Evolutionary conservation across 306 rosid genomes (phyloP).

Genomic region (Chamaecrista fasciculata): DNA sequence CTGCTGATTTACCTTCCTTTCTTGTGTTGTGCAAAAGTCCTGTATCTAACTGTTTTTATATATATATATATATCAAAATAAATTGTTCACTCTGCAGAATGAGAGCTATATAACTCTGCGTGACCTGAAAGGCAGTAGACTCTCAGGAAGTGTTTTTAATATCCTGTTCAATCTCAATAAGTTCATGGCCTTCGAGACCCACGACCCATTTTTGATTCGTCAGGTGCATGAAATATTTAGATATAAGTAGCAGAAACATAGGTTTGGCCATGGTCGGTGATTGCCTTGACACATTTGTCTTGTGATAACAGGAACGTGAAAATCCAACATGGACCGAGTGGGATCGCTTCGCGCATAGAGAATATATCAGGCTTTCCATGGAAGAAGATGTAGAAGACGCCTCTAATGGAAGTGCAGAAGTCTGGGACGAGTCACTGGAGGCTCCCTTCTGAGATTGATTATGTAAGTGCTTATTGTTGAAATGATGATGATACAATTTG

Average conservation of each 20-base stretch:
- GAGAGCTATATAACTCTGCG: constrained; percentile 71
- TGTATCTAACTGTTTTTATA: background rate
- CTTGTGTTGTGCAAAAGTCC: background rate
- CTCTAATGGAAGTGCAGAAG: constrained; percentile 99
- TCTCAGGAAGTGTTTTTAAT: constrained; percentile 94
- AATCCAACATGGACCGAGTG: constrained; percentile 99
- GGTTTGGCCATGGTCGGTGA: constrained; percentile 31
- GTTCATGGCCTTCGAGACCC: constrained; percentile 99
- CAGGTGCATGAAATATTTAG: constrained; percentile 59
- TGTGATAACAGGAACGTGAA: constrained; percentile 87
- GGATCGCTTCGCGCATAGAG: constrained; percentile 99
- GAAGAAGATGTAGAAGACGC: constrained; percentile 99
- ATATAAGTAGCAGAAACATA: constrained; percentile 4
- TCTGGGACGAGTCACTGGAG: constrained; percentile 98
- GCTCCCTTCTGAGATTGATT: constrained; percentile 76
- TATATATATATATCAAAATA: constrained; percentile 18
- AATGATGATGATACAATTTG: background rate
- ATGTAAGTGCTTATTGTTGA: constrained; percentile 41
- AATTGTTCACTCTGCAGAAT: constrained; percentile 52
- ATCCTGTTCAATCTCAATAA: constrained; percentile 96
- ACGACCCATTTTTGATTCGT: constrained; percentile 98
- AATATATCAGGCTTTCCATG: constrained; percentile 98
- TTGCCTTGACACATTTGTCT: constrained; percentile 25
- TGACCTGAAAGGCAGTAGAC: constrained; percentile 90
- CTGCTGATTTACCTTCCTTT: constrained; percentile 26